Evolutionary conservation across 2,329 filamentous ascomycete species (phyloP), one percentile per base, ranked within the genome.

Genomic region (Aureobasidium pullulans): DNA sequence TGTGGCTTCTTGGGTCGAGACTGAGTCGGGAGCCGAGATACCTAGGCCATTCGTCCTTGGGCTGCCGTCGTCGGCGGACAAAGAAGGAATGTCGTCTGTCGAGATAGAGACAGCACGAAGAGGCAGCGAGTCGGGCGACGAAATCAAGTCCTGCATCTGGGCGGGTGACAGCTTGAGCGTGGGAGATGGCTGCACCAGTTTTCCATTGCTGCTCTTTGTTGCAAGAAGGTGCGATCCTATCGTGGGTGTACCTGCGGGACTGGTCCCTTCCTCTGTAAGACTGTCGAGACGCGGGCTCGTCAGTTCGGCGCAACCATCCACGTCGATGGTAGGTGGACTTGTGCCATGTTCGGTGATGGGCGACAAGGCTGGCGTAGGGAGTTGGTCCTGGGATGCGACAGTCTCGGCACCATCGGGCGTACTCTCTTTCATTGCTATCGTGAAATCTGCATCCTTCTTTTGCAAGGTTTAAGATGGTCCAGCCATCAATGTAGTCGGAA

Each of bases 81-180:
- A 65, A 64, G 54, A 61, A 8, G 62, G 59, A 4, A 65, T 67
- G 44, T 74, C 71, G 60, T 74, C 72, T 6, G 32, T 48, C 5
- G 65, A 63, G 5, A 69, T 71, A 6, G 71, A 67, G 8, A 74
- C 73, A 13, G 75, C 68, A 31, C 77, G 76, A 39, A 80, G 67
- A 3, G 81, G 79, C n/a, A 83, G 73, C 43, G 79, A 82, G 15
- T 79, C 74, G 8, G 80, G 79, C 11, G 81, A 80, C 15, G 76
- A 73, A 6, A 79, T 81, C 43, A 84, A 74, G 46, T 81, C 79
- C 43, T 81, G 75, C 2, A 84, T 79, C 67, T 82, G 76, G 42
- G 75, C 75, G 2, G 78, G 76, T 3, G 81, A 83, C 32, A 84
- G 70, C 64, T 81, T 84, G 60, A 80, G 68, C 3, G 78, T 68